Evolutionary conservation across 2,329 filamentous ascomycete species (phyloP).

Genomic region (Colletotrichum gloeosporioides): DNA sequence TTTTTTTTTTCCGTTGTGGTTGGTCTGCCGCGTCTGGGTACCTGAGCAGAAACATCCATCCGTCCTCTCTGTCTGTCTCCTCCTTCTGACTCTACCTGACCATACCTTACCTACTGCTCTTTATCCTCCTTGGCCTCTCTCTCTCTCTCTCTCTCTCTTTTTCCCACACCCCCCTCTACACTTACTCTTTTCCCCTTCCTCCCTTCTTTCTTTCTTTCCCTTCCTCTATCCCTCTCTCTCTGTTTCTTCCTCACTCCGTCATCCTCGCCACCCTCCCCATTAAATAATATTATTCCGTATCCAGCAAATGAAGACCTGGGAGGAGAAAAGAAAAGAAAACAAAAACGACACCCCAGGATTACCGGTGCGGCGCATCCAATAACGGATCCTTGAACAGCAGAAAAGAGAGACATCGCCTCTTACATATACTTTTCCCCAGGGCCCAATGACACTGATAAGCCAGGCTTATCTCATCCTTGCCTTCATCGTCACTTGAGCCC

Average conservation of each 20-base stretch:
- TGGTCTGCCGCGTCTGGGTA: neutral
- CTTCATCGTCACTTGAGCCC: conserved; percentile 56
- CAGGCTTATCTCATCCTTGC: conserved; percentile 62
- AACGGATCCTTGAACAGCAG: neutral
- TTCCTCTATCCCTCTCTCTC: neutral
- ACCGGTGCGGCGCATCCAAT: neutral
- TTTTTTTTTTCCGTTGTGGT: neutral
- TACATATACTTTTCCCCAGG: conserved; percentile 18
- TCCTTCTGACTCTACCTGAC: neutral
- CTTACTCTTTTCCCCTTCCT: neutral
- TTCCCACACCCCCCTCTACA: neutral
- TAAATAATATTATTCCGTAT: neutral
- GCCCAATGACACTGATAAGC: conserved; percentile 63
- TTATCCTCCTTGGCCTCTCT: conserved; percentile 2
- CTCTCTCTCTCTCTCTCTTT: neutral
- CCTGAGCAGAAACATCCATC: neutral
- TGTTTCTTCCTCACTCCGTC: neutral
- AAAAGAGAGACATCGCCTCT: conserved; percentile 11
- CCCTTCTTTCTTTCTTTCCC: neutral
- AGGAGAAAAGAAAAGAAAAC: neutral
- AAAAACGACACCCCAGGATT: neutral
- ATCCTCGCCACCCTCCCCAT: conserved; percentile 8
- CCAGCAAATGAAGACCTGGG: neutral
- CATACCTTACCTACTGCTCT: neutral
- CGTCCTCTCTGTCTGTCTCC: neutral